Evolutionary conservation across 2,329 filamentous ascomycete species (phyloP), one percentile per base, ranked within the genome.

Genomic region (Cercospora nicotianae): DNA sequence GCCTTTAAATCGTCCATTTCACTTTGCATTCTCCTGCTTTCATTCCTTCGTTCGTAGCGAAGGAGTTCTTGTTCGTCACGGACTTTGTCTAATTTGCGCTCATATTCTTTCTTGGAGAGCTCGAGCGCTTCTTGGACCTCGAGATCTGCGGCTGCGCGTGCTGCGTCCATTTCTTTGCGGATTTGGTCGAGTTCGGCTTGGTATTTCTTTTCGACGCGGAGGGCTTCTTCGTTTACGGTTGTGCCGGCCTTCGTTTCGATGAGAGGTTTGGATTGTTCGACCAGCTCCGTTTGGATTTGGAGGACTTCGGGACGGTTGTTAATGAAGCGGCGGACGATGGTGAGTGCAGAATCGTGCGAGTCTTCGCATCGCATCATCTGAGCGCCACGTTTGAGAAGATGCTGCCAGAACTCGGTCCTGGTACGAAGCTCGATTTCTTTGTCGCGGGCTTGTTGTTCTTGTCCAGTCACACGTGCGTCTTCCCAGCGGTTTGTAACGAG

Each of bases 401-500:
- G 48, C 5, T 53, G 48, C 48, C 48, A 53, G 48, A 53, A 53
- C 3, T 53, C 20, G 48, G 48, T 53, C 10, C 48, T 20, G 0
- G 48, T 53, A 9, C 48, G 48, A 1, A 53, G 48, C 20, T 53
- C 48, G 20, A 53, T 20, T 8, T 53, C 48, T 53, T 53, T 53
- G 48, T 53, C 48, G 10, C 48, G 18, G 20, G 48, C 48, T 53
- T 53, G 48, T 53, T 53, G 48, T 16, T 53, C 48, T 53, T 53
- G 48, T 26, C 48, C 48, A 16, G 20, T 26, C 1, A 26, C 23
- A 1, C 48, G 48, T 3, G 30, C 33, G 9, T 26, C 33, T 55
- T 53, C 63, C 63, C 63, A 65, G 7, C 23, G 33, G 18, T 77
- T 83, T 3, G 82, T 83, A 1, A 75, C 76, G n/a, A 84, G 71